These are phyloP conservation scores for Lolium multiflorum DNA, from an alignment of 176 grass and related monocot species.

Conservation along the genomic window DNA sequence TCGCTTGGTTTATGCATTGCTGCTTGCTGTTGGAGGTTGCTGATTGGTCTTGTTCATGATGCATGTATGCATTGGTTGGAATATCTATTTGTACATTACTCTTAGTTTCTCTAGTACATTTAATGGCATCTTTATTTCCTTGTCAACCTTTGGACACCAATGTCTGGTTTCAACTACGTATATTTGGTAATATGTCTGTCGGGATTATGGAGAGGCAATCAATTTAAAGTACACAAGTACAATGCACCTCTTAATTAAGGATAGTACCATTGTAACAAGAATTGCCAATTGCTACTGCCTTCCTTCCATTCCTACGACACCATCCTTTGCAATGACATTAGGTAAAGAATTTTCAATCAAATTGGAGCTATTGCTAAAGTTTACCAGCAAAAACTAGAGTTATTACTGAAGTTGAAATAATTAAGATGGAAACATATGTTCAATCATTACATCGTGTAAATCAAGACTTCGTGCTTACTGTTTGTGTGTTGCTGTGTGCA, in stretches of 20 bases:
- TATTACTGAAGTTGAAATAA: not conserved
- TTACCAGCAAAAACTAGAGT: not conserved
- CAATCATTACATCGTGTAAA: no score
- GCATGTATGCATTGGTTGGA: conserved; percentile 38
- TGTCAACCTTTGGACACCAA: not conserved
- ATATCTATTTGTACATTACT: not conserved
- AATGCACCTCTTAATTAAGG: conserved; percentile 27
- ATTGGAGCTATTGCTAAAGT: not conserved
- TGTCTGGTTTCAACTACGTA: conserved; percentile 25
- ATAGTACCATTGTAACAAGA: not conserved
- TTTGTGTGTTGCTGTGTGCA: conserved; percentile 15
- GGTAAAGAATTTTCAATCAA: not conserved
- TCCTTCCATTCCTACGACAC: not conserved
- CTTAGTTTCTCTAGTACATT: not conserved
- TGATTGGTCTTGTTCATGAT: conserved; percentile 12
- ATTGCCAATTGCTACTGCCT: not conserved
- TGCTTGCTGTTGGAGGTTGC: not conserved
- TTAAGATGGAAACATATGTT: not conserved
- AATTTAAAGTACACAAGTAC: not conserved
- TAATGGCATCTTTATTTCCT: conserved; percentile 6
- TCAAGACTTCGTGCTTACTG: not conserved
- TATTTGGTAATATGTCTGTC: conserved; percentile 24
- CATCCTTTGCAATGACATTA: not conserved
- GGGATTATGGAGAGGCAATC: not conserved
- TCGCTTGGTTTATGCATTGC: not conserved